Conservation (phyloP, 2,329 filamentous ascomycete genomes). For the Phaeophleospora eucalypticola region DNA sequence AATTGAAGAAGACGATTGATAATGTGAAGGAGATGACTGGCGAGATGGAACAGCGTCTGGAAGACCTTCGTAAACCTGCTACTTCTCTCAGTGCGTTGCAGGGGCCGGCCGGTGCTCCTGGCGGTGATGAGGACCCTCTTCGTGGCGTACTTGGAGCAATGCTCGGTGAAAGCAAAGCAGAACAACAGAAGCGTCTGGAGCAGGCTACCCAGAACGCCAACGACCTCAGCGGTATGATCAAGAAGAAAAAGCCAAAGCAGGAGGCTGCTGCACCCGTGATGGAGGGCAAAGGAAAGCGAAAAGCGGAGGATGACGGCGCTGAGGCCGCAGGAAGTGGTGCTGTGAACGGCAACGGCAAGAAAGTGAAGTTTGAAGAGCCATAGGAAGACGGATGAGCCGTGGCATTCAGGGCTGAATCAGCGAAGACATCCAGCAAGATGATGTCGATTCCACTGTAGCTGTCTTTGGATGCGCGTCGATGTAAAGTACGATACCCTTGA, state of each 20-base stretch:
- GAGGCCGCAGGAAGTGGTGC: constrained; percentile 1
- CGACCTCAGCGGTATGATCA: constrained; percentile 69
- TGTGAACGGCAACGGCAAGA: constrained; percentile 22
- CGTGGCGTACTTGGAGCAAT: constrained; percentile 62
- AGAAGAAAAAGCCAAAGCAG: constrained; percentile 53
- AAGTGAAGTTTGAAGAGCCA: constrained; percentile 22
- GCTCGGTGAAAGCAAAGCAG: constrained; percentile 58
- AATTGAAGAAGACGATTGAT: constrained; percentile 58
- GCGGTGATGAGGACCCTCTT: constrained; percentile 41
- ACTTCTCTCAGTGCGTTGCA: constrained; percentile 48
- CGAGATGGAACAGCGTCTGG: constrained; percentile 73
- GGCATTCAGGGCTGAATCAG: too few species aligned
- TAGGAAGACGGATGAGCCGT: not conserved
- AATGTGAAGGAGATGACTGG: constrained; percentile 74
- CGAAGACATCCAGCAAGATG: too few species aligned
- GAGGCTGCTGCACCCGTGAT: constrained; percentile 9
- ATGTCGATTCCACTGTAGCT: too few species aligned
- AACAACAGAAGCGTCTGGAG: constrained; percentile 61
- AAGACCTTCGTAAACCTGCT: constrained; percentile 63
- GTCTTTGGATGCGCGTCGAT: too few species aligned
- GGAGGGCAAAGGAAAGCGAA: constrained; percentile 29
- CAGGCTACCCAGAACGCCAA: constrained; percentile 71
- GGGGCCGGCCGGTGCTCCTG: constrained; percentile 45
- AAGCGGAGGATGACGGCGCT: constrained; percentile 21
- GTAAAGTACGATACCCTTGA: not conserved